Evolutionary conservation across 192 early-diverging fungal species (phyloP), one percentile per base, ranked within the genome.

Genomic region (Phlyctochytrium arcticum): DNA sequence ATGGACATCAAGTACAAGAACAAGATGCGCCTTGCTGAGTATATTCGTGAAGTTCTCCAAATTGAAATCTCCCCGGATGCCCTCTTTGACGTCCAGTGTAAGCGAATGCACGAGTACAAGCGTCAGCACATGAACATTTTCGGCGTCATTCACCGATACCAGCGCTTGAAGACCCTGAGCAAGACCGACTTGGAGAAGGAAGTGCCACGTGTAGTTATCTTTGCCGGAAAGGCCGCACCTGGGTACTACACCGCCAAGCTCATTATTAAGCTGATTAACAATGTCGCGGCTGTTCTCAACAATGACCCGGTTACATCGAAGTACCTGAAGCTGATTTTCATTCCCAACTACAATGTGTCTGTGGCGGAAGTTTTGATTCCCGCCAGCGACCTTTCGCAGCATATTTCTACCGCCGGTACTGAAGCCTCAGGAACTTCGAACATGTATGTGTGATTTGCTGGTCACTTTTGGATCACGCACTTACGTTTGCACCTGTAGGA

Each of bases 81-180:
- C 3, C 75, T 98, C 64, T 99, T 99, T 78, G 96, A 99, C 75
- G 85, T 96, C 57, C 65, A 82, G 77, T 93, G 93, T 71, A 98
- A 96, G 82, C 90, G 96, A 78, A 90, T 98, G 66, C 96, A 99
- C 75, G 96, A 98, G 80, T 99, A 98, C 80, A 98, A 99, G 83
- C 90, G 96, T 63, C 96, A 99, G 84, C 94, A 93, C 74, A 92
- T 99, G 91, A 99, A 99, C 78, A 96, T 99, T 61, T 74, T 98
- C 21, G 79, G 83, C 54, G 94, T 98, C 36, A 98, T 99, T 71
- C 85, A 98, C 75, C 92, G 92, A 60, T 99, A 98, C 82, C 76
- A 88, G 69, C 58, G 70, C 2, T 78, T 99, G 58, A 93, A 94
- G 82, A 81, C 76, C 47, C 82, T 98, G 90, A 68, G 80, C 36